Evolutionary conservation across 2,329 filamentous ascomycete genomes (phyloP), one percentile per base, ranked within the genome.

Genomic region (Claviceps africana): DNA sequence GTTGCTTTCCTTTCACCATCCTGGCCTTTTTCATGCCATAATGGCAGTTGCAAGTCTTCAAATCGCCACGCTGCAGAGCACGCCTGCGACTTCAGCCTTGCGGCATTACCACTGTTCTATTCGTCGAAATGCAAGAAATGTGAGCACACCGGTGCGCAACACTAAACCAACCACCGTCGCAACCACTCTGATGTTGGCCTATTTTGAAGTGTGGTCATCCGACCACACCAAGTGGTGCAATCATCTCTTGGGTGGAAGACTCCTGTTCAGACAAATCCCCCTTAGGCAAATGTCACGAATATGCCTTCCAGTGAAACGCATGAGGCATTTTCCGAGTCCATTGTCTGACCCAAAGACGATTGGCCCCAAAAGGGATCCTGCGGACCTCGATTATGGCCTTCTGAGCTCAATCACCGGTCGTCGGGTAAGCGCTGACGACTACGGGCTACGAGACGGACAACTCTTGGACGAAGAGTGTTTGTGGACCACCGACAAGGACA

Each of bases 161-260:
- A 81, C 83, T 9, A 82, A 88, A 52, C 79, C 88, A 9, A 82
- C 87, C 1, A 96, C 89, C 0, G 72, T 97, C n/a, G 91, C 90
- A 8, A 89, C 90, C 2, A 89, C 88, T 0, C 72, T 96, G 37
- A 72, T 97, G 8, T 75, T 98, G 8, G 88, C 83, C 0, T 97
- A 89, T 65, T 97, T 95, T 61, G 93, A 97, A 65, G 87, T 96
- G 19, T 93, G 91, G 83, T 86, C 85, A 37, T 91, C 89, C 22
- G 91, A 98, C 58, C 91, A 97, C 61, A 82, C 85, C 52, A 95
- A 95, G 65, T 98, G 93, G 93, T 93, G 87, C 61, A 91, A 86
- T 56, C 93, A 97, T 67, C 73, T 97, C 39, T 81, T 87, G 47
- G 93, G 93, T 13, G 87, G 88, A 10, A 82, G 85, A 42, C 85